Conservation (phyloP, 2,329 filamentous ascomycete species). For the Epichloe bromicola region DNA sequence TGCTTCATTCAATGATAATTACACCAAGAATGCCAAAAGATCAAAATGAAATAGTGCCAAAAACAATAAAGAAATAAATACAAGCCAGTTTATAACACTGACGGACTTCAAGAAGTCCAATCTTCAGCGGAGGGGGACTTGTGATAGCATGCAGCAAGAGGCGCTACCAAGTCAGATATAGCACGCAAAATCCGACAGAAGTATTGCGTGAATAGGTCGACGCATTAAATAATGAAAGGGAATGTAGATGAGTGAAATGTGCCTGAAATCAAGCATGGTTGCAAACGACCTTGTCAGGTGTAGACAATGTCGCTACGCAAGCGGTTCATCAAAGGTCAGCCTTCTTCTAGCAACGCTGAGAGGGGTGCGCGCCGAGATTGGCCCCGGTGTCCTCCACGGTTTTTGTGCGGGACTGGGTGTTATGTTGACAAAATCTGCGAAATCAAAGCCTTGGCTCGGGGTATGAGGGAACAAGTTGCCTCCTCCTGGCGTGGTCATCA, state of each 20-base stretch:
- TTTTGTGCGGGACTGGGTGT: slow-evolving; percentile 90
- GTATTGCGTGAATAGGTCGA: neutral
- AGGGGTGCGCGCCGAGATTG: slow-evolving; percentile 40
- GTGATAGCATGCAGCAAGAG: neutral
- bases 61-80: neutral
- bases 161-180: neutral
- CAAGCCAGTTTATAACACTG: neutral
- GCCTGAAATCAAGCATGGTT: neutral
- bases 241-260: neutral
- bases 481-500: slow-evolving; percentile 77
- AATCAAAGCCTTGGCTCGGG: slow-evolving; percentile 76
- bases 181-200: neutral
- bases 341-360: slow-evolving; percentile 58
- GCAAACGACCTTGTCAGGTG: neutral
- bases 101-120: neutral
- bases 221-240: neutral
- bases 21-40: neutral
- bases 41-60: neutral
- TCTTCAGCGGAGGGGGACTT: neutral
- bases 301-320: slow-evolving; percentile 9
- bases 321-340: slow-evolving; percentile 68
- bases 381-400: slow-evolving; percentile 69
- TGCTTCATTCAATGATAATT: neutral
- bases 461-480: slow-evolving; percentile 61
- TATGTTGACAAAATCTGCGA: slow-evolving; percentile 94